Evolutionary conservation across 1,139 yeast species (phyloP).

Genomic region (Kodamaea sp.): DNA sequence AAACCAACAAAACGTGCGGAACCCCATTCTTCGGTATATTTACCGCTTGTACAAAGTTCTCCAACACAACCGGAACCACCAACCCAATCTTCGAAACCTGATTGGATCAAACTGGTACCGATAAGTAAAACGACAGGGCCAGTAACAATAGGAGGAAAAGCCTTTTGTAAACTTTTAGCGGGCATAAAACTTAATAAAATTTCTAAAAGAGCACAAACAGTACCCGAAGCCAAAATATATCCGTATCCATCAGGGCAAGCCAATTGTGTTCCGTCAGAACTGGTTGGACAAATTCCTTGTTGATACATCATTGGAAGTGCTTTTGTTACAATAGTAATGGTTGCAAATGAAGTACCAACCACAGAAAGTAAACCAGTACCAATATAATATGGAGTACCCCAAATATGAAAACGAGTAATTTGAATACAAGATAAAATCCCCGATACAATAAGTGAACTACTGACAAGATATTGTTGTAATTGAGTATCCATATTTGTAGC

Average conservation of each 20-base stretch:
- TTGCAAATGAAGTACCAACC: slow-evolving; percentile 87
- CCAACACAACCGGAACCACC: slow-evolving; percentile 79
- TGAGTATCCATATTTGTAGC: slow-evolving; percentile 54
- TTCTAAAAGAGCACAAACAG: slow-evolving; percentile 72
- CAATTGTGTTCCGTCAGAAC: slow-evolving; percentile 56
- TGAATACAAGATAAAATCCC: slow-evolving; percentile 74
- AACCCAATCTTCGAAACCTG: slow-evolving; percentile 80
- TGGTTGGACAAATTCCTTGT: slow-evolving; percentile 63
- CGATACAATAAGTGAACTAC: slow-evolving; percentile 70
- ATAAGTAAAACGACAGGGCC: slow-evolving; percentile 88
- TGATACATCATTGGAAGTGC: slow-evolving; percentile 79
- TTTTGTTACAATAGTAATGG: slow-evolving; percentile 72
- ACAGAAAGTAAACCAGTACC: slow-evolving; percentile 89
- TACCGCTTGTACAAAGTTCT: slow-evolving; percentile 43
- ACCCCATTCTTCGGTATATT: slow-evolving; percentile 67
- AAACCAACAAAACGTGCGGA: slow-evolving; percentile 81
- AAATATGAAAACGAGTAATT: slow-evolving; percentile 75
- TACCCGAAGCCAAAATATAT: slow-evolving; percentile 75
- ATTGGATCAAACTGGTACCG: slow-evolving; percentile 61
- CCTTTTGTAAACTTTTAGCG: slow-evolving; percentile 58
- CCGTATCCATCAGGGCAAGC: slow-evolving; percentile 93
- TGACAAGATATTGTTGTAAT: slow-evolving; percentile 66
- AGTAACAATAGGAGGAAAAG: slow-evolving; percentile 87
- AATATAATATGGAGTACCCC: slow-evolving; percentile 64
- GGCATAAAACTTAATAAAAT: slow-evolving; percentile 72